A percentile compares a stretch with the other conserved stretches of the same genome.
Conservation (phyloP, 306 rosid genomes). For the Fagus sylvatica region DNA sequence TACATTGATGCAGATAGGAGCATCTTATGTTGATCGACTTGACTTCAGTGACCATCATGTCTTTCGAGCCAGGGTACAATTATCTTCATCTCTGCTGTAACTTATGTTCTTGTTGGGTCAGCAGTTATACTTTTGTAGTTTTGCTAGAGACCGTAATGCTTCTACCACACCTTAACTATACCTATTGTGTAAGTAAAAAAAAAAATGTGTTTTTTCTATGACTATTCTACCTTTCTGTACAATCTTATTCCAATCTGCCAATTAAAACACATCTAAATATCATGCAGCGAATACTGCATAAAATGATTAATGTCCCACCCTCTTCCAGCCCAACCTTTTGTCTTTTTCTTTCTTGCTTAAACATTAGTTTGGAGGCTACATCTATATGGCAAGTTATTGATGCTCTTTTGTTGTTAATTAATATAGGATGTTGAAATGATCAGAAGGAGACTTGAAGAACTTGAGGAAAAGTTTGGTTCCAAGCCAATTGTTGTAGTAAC, state of each 20-base stretch:
- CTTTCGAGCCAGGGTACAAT: slow-evolving; percentile 57
- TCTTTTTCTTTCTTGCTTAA: slow-evolving; percentile 4
- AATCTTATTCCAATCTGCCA: background rate
- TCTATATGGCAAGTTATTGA: background rate
- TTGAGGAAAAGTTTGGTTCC: slow-evolving; percentile 58
- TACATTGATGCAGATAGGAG: slow-evolving; percentile 64
- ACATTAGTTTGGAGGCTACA: slow-evolving; percentile 11
- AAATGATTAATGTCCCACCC: background rate
- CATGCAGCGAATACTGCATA: background rate
- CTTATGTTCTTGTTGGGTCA: background rate
- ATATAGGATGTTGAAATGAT: slow-evolving; percentile 62
- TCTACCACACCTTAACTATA: background rate
- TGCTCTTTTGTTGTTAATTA: slow-evolving; percentile 8
- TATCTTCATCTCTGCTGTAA: slow-evolving; percentile 6
- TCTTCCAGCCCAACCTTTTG: background rate
- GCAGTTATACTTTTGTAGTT: background rate
- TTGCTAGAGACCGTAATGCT: background rate
- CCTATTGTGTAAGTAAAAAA: background rate
- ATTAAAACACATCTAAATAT: background rate
- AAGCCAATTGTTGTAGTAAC: slow-evolving; percentile 67
- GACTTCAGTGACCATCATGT: slow-evolving; percentile 84
- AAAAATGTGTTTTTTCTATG: background rate
- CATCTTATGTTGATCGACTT: slow-evolving; percentile 61
- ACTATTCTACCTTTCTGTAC: background rate
- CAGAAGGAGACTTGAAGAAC: slow-evolving; percentile 49